Evolutionary conservation across 1,139 yeast species (phyloP), one percentile per base, ranked within the genome.

Genomic region (Candida labiduridarum): DNA sequence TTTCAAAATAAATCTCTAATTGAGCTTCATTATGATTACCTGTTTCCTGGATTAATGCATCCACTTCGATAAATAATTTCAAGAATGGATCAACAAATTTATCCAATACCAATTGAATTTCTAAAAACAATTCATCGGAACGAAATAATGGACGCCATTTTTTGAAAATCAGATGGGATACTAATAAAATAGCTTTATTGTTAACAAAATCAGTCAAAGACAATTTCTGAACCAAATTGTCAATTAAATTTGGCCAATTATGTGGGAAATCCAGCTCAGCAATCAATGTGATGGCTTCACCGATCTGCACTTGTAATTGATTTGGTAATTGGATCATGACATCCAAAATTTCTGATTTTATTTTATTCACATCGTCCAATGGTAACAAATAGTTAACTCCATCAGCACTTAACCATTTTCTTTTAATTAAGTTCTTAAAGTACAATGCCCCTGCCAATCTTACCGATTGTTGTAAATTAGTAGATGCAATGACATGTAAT

Each of bases 191-290:
- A 48, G 97, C 96, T 59, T 86, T 88, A 65, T 91, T 91, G 50
- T 84, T 80, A 15, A 79, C 77, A 74, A 89, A 84, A 64, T 91
- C 92, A 15, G 78, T 80, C 8, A 77, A 70, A 7, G 80, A 73
- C 44, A 95, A 75, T 62, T 85, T 85, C 1, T 76, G 63, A 0
- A 91, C 89, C 54, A 95, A 76, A 52, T 85, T 87, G 56, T 91
- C 94, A 35, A 95, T 78, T 53, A 95, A 77, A 49, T 80, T 79
- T 2, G 83, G 82, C 99, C 99, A 95, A 50, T 84, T 76, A 45
- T 87, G 87, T 1, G 99, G 99, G 71, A 95, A 95, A 65, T 95
- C 99, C 52, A 91, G 85, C 64, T 92, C 97, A 3, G 99, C 99
- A 63, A 95, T 94, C 49, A 89, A 76, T 19, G 96, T 85, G 50